Base-by-base conservation (phyloP, 2,329 filamentous ascomycete species). In the Sodiomyces alkalinus region DNA sequence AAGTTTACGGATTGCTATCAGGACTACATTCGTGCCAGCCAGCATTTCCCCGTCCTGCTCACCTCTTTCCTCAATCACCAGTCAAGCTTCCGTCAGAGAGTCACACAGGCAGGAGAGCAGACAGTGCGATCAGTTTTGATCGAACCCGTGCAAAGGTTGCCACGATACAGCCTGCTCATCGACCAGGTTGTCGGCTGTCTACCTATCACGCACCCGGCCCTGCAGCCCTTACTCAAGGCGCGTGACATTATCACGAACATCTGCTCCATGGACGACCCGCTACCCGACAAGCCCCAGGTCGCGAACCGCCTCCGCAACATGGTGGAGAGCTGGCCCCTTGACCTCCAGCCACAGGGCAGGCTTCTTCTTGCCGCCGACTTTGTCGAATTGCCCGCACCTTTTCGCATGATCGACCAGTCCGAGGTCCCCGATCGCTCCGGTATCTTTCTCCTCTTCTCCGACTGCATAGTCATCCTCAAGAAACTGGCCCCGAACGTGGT, bases 171-270 rank as follows among this genome's bases (percentile, higher is more conserved):
- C 44, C 62, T 98, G 19, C 78, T 96, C 46, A 96, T 98, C 42
- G 90, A 98, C 55, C 86, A 92, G 44, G 94, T 98, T 45, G 71
- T 90, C 26, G 74, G 77, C 39, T 85, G 80, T 35, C 66, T 96
- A 12, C 86, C 87, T 4, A 71, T 86, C 28, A 74, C 80, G 7
- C 86, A 96, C 47, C 81, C 85, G 3, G 86, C 86, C 1, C 64
- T 93, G 29, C 77, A 80, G 39, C 65, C 68, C 3, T 76, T 98
- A 55, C 68, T 94, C 22, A 86, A 83, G 47, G 86, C 90, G 1
- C 70, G 87, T 39, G 90, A 96, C 48, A 80, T 93, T 29, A 85
- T 98, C 39, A 85, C 86, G 13, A 90, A 92, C 30, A 98, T 98
- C 23, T 98, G 90, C 52, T 92, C 87, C 11, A 76, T 94, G 56